phyloP scores from a whole-genome alignment of 2,329 filamentous ascomycete genomes.

The Pseudogymnoascus sp. region DNA sequence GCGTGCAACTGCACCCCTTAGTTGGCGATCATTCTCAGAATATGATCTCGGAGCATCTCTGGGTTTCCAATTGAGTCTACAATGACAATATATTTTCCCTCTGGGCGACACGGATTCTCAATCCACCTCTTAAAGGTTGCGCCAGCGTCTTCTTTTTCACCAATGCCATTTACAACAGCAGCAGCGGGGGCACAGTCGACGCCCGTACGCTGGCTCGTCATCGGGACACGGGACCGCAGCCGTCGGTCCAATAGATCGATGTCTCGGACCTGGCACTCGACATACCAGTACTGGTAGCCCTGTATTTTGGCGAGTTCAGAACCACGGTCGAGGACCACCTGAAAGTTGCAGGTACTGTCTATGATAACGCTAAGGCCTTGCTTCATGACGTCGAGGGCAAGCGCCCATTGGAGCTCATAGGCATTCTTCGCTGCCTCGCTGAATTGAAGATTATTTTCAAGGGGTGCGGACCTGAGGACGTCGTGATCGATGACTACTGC shows the following conservation, averaged over 20 bases:
- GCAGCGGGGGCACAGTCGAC: slow-evolving; percentile 24
- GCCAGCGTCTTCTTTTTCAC: slow-evolving; percentile 14
- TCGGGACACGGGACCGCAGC: slow-evolving; percentile 20
- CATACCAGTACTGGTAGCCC: slow-evolving; percentile 25
- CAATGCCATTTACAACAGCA: neutral
- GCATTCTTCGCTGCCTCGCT: slow-evolving; percentile 27
- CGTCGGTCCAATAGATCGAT: slow-evolving; percentile 28
- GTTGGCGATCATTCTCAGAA: slow-evolving; percentile 21
- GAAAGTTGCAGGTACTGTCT: slow-evolving; percentile 34
- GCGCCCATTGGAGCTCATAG: slow-evolving; percentile 31
- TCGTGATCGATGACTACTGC: slow-evolving; percentile 33
- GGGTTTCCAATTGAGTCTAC: slow-evolving; percentile 23
- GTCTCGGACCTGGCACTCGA: slow-evolving; percentile 29
- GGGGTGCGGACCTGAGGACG: slow-evolving; percentile 29
- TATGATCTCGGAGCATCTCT: slow-evolving; percentile 19
- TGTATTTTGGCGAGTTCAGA: slow-evolving; percentile 24
- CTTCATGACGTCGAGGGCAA: slow-evolving; percentile 30
- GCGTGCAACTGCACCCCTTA: neutral
- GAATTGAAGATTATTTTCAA: slow-evolving; percentile 26
- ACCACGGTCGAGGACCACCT: slow-evolving; percentile 28
- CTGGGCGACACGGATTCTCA: slow-evolving; percentile 27
- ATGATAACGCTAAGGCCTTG: slow-evolving; percentile 32
- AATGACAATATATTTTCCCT: slow-evolving; percentile 18
- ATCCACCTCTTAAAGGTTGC: slow-evolving; percentile 28
- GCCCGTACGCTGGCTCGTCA: slow-evolving; percentile 29